These are phyloP conservation scores for Exophiala dermatitidis DNA, from an alignment of 2,329 filamentous ascomycete genomes.

Conservation along the genomic window DNA sequence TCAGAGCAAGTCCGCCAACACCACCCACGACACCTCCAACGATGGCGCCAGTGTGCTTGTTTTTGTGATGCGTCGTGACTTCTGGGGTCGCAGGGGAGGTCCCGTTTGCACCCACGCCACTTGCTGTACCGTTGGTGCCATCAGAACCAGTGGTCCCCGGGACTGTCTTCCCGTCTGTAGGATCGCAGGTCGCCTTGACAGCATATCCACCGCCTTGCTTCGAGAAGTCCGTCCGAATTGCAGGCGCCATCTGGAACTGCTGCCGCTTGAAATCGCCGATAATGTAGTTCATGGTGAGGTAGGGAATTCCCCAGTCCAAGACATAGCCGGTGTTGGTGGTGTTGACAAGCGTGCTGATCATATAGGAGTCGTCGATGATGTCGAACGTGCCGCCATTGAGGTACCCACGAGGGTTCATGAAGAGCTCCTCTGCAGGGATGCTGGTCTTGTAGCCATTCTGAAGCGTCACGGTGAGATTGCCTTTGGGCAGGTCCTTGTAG, in stretches of 20 bases:
- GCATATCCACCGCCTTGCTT: slow-evolving; percentile 14
- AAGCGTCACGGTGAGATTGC: slow-evolving; percentile 21
- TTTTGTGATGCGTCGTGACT: not conserved
- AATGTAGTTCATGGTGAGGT: slow-evolving; percentile 25
- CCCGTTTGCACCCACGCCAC: not conserved
- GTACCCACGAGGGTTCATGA: slow-evolving; percentile 20
- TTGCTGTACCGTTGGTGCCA: not conserved
- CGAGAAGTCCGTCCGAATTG: slow-evolving; percentile 17
- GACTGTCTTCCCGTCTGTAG: slow-evolving; percentile 4
- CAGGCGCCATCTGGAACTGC: slow-evolving; percentile 22
- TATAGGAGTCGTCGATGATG: slow-evolving; percentile 16
- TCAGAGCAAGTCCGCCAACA: slow-evolving; percentile 19
- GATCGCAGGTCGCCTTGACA: slow-evolving; percentile 20
- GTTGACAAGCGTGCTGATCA: slow-evolving; percentile 14
- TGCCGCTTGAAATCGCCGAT: slow-evolving; percentile 20
- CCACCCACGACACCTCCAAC: slow-evolving; percentile 27
- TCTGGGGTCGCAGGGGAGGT: not conserved
- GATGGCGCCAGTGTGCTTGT: slow-evolving; percentile 22
- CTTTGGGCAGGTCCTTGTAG: slow-evolving; percentile 14
- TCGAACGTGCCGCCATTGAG: slow-evolving; percentile 18
- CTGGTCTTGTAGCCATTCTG: slow-evolving; percentile 22
- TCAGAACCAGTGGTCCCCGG: slow-evolving; percentile 1
- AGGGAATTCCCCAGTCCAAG: slow-evolving; percentile 23
- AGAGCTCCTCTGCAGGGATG: slow-evolving; percentile 23
- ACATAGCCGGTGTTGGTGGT: slow-evolving; percentile 15